Base-by-base conservation (phyloP, 805 yeast species). In the Metschnikowia kofuensis region DNA sequence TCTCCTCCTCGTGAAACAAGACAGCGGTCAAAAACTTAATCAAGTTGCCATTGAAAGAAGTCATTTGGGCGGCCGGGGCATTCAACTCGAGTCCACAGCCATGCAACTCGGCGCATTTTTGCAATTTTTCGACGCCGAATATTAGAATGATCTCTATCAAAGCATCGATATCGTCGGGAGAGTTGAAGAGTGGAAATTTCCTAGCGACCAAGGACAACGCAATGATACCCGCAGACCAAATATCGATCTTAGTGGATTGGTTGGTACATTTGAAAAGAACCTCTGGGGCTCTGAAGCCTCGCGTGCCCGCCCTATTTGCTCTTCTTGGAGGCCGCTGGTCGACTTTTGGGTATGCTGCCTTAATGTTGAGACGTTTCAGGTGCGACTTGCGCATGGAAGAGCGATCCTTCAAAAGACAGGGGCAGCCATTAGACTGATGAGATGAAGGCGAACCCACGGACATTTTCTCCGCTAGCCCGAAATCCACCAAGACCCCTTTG, bases 261-360 rank as follows among this genome's bases (percentile, higher is more conserved):
- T 87, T 83, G 1, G 87, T 79, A 66, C 97, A 90, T 63, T 89
- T 89, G 67, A 89, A 77, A 47, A 91, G 70, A 4, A 90, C 97
- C 63, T 90, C 97, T 0, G 97, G 97, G 0, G 97, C 96, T 57
- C 97, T 76, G 62, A 90, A 90, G 0, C 97, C 97, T 58, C 97
- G 76, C 1, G 97, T 90, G 8, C 97, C 97, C 14, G 99, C 99
- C 58, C 99, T 82, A 61, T 94, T 94, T 0, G 98, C 98, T 49
- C 99, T 78, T 59, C 96, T 78, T 1, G 94, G 88, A 0, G 95
- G 87, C 58, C 98, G 76, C 43, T 81, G 80, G 69, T 94, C 99
- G 58, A 87, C 88, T 62, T 89, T 89, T 9, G 90, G 86, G 61
- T 87, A 89, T 1, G 97, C 66, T 1, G 76, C 75, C 56, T 75